These are phyloP conservation scores for Chalciporus chontae DNA, from an alignment of 768 basidiomycete genomes.

Conservation along the genomic window DNA sequence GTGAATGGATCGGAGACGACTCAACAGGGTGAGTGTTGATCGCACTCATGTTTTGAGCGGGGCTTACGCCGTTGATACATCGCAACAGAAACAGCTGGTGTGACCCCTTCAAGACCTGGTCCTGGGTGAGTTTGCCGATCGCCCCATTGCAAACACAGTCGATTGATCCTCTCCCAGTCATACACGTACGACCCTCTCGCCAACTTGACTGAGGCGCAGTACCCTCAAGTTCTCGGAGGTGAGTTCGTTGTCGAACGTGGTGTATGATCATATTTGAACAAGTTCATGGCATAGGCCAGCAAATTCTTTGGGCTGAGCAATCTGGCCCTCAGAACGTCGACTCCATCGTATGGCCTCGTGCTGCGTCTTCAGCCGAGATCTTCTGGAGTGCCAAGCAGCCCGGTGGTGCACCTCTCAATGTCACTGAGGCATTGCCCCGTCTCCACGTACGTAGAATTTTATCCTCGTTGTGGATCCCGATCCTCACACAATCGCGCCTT, in stretches of 20 bases:
- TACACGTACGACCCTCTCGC: slow-evolving; percentile 50
- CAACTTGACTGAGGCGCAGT: slow-evolving; percentile 36
- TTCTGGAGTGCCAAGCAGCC: slow-evolving; percentile 49
- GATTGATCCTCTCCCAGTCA: slow-evolving; percentile 27
- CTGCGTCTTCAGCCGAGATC: slow-evolving; percentile 46
- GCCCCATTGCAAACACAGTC: not conserved
- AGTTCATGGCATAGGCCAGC: slow-evolving; percentile 28
- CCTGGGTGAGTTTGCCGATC: slow-evolving; percentile 32
- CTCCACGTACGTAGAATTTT: slow-evolving; percentile 34
- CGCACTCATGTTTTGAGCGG: not conserved
- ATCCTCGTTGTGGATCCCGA: too few relatives aligned
- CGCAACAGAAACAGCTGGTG: slow-evolving; percentile 42
- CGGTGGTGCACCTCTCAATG: slow-evolving; percentile 31
- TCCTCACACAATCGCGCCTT: not conserved
- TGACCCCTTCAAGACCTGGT: slow-evolving; percentile 52
- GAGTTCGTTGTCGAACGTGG: not conserved
- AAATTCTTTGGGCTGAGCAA: slow-evolving; percentile 48
- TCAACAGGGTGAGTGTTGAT: slow-evolving; percentile 28
- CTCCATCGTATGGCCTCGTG: slow-evolving; percentile 45
- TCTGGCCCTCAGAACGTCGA: slow-evolving; percentile 42
- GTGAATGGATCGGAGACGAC: slow-evolving; percentile 41
- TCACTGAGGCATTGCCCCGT: slow-evolving; percentile 43
- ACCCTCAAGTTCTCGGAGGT: slow-evolving; percentile 38
- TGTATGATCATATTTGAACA: slow-evolving; percentile 2
- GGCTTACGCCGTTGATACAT: slow-evolving; percentile 1